Conservation (phyloP, 129 eudicot genomes). For the Helianthus annuus region DNA sequence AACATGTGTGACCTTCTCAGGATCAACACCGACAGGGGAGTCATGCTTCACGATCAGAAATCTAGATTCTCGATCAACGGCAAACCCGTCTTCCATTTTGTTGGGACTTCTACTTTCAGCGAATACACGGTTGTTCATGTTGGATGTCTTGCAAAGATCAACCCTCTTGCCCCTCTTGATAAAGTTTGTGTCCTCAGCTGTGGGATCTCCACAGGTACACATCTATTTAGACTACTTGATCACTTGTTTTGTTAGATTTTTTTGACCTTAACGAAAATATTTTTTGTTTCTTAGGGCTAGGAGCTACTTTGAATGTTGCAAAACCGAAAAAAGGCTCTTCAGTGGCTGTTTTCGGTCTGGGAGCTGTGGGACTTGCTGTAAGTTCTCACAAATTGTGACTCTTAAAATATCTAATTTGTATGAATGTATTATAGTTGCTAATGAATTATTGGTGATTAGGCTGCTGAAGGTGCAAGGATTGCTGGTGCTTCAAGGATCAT, state of each 20-base stretch:
- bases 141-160: slow-evolving; percentile 79
- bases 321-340: slow-evolving; percentile 77
- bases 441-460: slow-evolving; percentile 38
- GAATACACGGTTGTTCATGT: slow-evolving; percentile 82
- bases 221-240: background rate
- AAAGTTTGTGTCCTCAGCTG: slow-evolving; percentile 90
- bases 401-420: background rate
- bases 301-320: slow-evolving; percentile 96
- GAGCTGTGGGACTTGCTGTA: slow-evolving; percentile 94
- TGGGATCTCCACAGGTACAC: slow-evolving; percentile 82
- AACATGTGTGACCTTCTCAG: slow-evolving; percentile 83
- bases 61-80: slow-evolving; percentile 75
- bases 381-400: slow-evolving; percentile 12
- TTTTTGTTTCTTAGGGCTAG: slow-evolving; percentile 48
- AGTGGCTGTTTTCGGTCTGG: slow-evolving; percentile 82
- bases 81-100: slow-evolving; percentile 70
- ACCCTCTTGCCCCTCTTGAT: slow-evolving; percentile 80
- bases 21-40: slow-evolving; percentile 85
- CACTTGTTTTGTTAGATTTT: background rate
- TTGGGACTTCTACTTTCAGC: slow-evolving; percentile 89
- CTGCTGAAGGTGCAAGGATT: slow-evolving; percentile 86
- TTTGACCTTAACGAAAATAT: background rate
- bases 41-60: slow-evolving; percentile 65
- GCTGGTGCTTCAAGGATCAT: slow-evolving; percentile 81
- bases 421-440: background rate